Conservation (phyloP, 345 rosid genomes). For the Salix exigua region DNA sequence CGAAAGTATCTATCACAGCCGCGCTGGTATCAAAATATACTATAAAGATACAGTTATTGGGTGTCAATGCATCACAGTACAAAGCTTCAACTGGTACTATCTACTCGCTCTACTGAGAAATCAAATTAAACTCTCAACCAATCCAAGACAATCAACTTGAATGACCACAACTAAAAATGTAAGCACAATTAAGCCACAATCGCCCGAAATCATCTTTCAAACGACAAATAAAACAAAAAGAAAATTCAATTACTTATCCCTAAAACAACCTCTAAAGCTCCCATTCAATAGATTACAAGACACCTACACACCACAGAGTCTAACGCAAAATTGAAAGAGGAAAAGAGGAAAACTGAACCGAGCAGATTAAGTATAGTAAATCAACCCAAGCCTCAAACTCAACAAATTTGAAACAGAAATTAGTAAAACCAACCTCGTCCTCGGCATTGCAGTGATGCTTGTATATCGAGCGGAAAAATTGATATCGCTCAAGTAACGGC, state of each 20-base stretch:
- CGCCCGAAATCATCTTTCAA: background rate
- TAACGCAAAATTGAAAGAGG: background rate
- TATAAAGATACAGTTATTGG: background rate
- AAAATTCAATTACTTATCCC: background rate
- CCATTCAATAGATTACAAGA: background rate
- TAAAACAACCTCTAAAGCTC: background rate
- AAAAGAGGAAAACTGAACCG: background rate
- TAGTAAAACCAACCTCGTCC: slow-evolving; percentile 47
- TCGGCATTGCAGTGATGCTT: slow-evolving; percentile 76
- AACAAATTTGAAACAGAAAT: background rate
- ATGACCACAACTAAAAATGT: background rate
- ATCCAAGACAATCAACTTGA: background rate
- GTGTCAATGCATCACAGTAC: background rate
- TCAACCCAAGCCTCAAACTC: background rate
- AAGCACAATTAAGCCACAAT: background rate
- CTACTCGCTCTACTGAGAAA: background rate
- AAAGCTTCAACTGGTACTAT: background rate
- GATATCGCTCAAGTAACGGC: slow-evolving; percentile 46
- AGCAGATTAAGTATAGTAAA: background rate
- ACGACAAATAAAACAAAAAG: background rate
- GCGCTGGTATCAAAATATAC: background rate
- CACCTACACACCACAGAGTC: background rate
- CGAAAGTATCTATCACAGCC: background rate
- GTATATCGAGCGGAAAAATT: slow-evolving; percentile 51
- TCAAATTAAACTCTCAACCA: background rate